phyloP scores from a whole-genome alignment of 768 basidiomycete genomes.

The Rhodosporidiobolus sp. region DNA sequence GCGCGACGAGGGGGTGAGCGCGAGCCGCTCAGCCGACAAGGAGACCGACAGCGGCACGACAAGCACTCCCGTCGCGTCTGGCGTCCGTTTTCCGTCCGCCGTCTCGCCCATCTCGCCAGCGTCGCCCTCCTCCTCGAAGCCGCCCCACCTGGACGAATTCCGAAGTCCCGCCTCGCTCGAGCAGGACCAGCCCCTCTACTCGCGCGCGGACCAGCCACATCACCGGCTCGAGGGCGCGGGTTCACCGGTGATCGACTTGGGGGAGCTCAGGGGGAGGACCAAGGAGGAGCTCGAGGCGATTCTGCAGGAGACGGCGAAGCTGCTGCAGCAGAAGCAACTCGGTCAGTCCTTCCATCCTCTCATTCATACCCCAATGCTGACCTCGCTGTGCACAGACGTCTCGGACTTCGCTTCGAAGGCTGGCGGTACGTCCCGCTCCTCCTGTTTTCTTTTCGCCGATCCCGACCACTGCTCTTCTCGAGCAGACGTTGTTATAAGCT shows the following conservation, averaged over 20 bases:
- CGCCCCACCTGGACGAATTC: neutral
- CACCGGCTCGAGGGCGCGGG: too few species aligned
- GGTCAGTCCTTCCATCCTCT: too few species aligned
- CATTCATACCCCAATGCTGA: too few species aligned
- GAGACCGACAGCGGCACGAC: neutral
- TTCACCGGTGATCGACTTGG: neutral
- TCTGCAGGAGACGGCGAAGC: conserved; percentile 36
- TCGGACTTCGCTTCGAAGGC: too few species aligned
- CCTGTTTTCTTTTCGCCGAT: neutral
- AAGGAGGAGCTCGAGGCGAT: conserved; percentile 42
- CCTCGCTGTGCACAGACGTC: too few species aligned
- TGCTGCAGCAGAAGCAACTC: conserved; percentile 38
- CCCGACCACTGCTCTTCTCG: neutral
- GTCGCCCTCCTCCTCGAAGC: neutral
- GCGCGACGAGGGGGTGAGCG: neutral
- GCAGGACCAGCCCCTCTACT: too few species aligned
- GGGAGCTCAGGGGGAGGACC: conserved; percentile 23
- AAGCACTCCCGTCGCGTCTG: neutral
- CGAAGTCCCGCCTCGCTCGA: neutral
- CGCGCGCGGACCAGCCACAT: too few species aligned
- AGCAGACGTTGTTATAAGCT: too few species aligned
- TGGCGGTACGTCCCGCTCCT: too few species aligned
- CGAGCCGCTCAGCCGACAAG: neutral
- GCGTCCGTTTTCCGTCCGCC: neutral
- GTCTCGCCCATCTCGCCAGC: neutral